phyloP scores from a whole-genome alignment of 371 early-diverging fungal genomes.

The Batrachochytrium dendrobatidis region DNA sequence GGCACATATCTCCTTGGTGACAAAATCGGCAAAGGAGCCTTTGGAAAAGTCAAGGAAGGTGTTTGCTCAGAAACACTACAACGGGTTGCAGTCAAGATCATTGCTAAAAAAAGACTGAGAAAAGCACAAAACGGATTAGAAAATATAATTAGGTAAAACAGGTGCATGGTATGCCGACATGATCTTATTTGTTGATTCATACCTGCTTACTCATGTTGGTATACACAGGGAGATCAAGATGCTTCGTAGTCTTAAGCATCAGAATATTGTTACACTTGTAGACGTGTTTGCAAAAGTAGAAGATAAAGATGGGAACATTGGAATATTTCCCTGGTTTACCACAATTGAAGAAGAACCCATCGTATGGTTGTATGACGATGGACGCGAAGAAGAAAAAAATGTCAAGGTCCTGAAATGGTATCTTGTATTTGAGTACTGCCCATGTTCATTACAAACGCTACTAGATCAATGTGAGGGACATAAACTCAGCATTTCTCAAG shows the following conservation, averaged over 20 bases:
- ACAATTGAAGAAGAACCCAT: conserved; percentile 47
- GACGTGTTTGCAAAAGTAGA: conserved; percentile 58
- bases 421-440: conserved; percentile 47
- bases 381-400: conserved; percentile 27
- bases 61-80: conserved; percentile 44
- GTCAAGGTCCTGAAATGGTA: conserved; percentile 45
- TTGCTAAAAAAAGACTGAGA: conserved; percentile 39
- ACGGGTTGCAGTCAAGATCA: conserved; percentile 49
- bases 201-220: neutral
- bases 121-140: conserved; percentile 41
- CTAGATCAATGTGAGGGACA: conserved; percentile 32
- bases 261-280: conserved; percentile 38
- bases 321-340: conserved; percentile 42
- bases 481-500: conserved; percentile 19
- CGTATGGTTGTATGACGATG: conserved; percentile 38
- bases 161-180: neutral
- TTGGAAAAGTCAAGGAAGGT: conserved; percentile 55
- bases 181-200: neutral
- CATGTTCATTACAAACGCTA: conserved; percentile 39
- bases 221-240: conserved; percentile 53
- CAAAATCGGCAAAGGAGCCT: conserved; percentile 47
- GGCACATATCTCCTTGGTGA: conserved; percentile 45
- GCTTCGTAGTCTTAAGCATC: conserved; percentile 42
- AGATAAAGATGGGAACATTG: conserved; percentile 44
- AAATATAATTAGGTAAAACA: conserved; percentile 28